phyloP scores from a whole-genome alignment of 2,329 filamentous ascomycete genomes.

The Fusarium tupiense region DNA sequence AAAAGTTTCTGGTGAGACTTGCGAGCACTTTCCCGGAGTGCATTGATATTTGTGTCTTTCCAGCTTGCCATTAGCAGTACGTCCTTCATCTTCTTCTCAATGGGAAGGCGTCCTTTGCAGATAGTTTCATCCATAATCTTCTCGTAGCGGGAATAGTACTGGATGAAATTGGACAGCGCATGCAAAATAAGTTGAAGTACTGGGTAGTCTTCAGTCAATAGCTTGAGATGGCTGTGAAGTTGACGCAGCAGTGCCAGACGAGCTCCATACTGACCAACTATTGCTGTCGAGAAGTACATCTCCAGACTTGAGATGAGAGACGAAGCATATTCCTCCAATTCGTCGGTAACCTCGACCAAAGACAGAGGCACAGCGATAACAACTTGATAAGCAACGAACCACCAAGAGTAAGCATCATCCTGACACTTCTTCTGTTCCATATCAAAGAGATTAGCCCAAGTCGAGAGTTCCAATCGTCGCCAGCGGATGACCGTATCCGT shows the following conservation, averaged over 20 bases:
- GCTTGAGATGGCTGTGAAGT: conserved; percentile 70
- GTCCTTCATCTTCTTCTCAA: conserved; percentile 95
- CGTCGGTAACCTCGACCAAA: conserved; percentile 66
- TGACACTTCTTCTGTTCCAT: conserved; percentile 81
- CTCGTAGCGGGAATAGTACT: conserved; percentile 78
- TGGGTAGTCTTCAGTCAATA: conserved; percentile 69
- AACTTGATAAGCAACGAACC: conserved; percentile 94
- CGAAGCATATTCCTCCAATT: conserved; percentile 70
- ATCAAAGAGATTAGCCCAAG: conserved; percentile 90
- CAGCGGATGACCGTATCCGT: conserved; percentile 86
- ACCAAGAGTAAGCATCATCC: conserved; percentile 88
- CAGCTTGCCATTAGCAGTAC: conserved; percentile 94
- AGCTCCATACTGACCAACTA: conserved; percentile 80
- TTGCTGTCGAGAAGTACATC: conserved; percentile 80
- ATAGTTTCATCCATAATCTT: conserved; percentile 72
- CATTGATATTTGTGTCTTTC: conserved; percentile 97
- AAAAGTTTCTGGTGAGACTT: conserved; percentile 93
- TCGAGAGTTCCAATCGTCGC: conserved; percentile 89
- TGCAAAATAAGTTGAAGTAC: conserved; percentile 66
- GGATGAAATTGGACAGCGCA: conserved; percentile 79
- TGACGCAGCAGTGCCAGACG: conserved; percentile 77
- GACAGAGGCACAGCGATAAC: conserved; percentile 80
- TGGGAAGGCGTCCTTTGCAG: conserved; percentile 70
- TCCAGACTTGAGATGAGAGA: conserved; percentile 80
- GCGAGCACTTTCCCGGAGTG: conserved; percentile 86